These are phyloP conservation scores for Rubia balearica DNA, from an alignment of 305 asterid species.

Conservation along the genomic window DNA sequence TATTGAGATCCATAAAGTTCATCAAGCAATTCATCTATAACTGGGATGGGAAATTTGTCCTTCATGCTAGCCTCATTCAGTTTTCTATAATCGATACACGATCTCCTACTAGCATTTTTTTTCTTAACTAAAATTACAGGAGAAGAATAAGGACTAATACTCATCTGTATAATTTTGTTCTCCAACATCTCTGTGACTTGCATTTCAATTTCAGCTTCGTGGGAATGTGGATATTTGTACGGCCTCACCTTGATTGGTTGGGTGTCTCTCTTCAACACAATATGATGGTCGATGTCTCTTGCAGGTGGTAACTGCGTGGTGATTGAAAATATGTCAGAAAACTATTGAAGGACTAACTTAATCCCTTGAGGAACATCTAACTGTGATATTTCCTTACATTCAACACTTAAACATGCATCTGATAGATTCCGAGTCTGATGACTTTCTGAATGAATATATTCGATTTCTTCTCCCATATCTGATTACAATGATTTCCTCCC, in stretches of 20 bases:
- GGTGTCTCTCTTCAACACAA: neutral
- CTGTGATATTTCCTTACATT: too few relatives aligned
- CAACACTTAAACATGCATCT: too few relatives aligned
- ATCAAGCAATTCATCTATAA: neutral
- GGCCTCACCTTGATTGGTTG: too few relatives aligned
- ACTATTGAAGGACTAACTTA: neutral
- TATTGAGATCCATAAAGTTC: neutral
- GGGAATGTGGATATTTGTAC: too few relatives aligned
- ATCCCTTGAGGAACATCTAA: neutral
- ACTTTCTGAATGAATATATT: too few relatives aligned
- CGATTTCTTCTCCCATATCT: too few relatives aligned
- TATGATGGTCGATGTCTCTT: neutral
- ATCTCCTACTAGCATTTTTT: too few relatives aligned
- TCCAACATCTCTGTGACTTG: neutral
- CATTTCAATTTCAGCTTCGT: too few relatives aligned
- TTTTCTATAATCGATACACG: neutral
- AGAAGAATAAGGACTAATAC: neutral
- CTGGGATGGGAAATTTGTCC: neutral
- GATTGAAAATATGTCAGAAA: neutral
- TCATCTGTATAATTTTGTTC: neutral
- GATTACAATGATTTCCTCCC: too few relatives aligned
- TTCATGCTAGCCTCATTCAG: neutral
- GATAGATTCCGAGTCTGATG: too few relatives aligned
- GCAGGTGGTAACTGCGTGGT: neutral
- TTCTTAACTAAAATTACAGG: too few relatives aligned